Evolutionary conservation across 768 basidiomycete species (phyloP).

Genomic region (Phylloporus scabripes): DNA sequence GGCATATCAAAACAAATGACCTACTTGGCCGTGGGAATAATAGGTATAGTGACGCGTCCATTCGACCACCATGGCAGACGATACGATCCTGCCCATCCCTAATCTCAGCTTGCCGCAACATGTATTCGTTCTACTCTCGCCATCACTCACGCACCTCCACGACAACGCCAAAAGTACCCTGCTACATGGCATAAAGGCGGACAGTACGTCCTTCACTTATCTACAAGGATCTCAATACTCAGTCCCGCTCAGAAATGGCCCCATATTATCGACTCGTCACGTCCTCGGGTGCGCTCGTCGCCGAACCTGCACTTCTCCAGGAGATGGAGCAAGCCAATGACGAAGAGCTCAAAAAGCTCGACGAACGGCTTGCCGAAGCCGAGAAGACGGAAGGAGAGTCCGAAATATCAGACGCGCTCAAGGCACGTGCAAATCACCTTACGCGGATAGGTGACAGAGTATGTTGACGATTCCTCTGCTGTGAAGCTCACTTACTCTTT

Average conservation of each 20-base stretch:
- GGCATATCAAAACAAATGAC: background rate
- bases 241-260: constrained; percentile 63
- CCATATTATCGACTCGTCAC: constrained; percentile 69
- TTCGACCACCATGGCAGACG: constrained; percentile 63
- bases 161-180: constrained; percentile 59
- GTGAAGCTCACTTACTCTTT: background rate
- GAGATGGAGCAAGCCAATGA: constrained; percentile 51
- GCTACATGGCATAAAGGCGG: constrained; percentile 68
- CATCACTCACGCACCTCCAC: constrained; percentile 57
- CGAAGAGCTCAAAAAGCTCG: constrained; percentile 66
- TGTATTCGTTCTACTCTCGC: constrained; percentile 65
- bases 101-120: constrained; percentile 80
- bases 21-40: background rate
- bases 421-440: constrained; percentile 78
- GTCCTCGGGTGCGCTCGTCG: constrained; percentile 38
- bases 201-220: constrained; percentile 50
- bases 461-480: background rate
- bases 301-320: constrained; percentile 34
- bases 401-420: constrained; percentile 85
- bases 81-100: constrained; percentile 78
- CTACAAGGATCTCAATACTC: background rate
- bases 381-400: constrained; percentile 89
- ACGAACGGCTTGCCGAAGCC: constrained; percentile 77
- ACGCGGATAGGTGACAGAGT: constrained; percentile 85
- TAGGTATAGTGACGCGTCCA: constrained; percentile 17